A percentile compares a stretch with the other conserved stretches of the same genome.
These are phyloP conservation scores for Fusarium sarcochroum DNA, from an alignment of 2,329 filamentous ascomycete species.

Conservation along the genomic window DNA sequence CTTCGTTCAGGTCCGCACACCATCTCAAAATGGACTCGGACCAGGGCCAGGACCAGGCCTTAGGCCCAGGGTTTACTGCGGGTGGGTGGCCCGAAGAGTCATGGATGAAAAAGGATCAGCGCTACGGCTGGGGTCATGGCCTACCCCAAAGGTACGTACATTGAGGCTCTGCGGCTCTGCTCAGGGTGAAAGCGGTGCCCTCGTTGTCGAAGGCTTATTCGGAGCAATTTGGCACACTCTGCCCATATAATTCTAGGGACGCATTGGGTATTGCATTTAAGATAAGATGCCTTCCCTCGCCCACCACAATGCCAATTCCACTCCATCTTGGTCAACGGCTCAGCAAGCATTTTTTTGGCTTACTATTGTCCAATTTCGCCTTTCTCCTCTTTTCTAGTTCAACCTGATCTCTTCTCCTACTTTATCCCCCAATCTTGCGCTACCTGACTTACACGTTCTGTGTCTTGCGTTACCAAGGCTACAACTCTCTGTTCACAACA, in stretches of 20 bases:
- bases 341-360: neutral
- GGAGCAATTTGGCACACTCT: conserved; percentile 8
- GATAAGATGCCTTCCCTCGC: conserved; percentile 32
- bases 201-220: neutral
- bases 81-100: conserved; percentile 24
- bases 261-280: conserved; percentile 16
- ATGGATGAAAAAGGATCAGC: conserved; percentile 24
- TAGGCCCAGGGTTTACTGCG: conserved; percentile 21
- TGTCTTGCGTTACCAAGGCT: conserved; percentile 17
- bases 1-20: conserved; percentile 14
- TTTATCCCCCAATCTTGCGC: conserved; percentile 7
- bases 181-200: conserved; percentile 26
- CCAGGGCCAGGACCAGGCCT: conserved; percentile 11
- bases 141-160: conserved; percentile 25
- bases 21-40: conserved; percentile 15
- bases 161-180: conserved; percentile 31
- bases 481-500: conserved; percentile 3
- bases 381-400: neutral
- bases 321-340: conserved; percentile 1
- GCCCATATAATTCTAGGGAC: conserved; percentile 13
- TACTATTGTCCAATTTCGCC: neutral
- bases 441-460: conserved; percentile 28
- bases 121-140: conserved; percentile 11
- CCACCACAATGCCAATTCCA: conserved; percentile 22
- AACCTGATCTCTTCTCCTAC: neutral